Evolutionary conservation across 768 basidiomycete genomes (phyloP).

Genomic region (Auriscalpium vulgare): DNA sequence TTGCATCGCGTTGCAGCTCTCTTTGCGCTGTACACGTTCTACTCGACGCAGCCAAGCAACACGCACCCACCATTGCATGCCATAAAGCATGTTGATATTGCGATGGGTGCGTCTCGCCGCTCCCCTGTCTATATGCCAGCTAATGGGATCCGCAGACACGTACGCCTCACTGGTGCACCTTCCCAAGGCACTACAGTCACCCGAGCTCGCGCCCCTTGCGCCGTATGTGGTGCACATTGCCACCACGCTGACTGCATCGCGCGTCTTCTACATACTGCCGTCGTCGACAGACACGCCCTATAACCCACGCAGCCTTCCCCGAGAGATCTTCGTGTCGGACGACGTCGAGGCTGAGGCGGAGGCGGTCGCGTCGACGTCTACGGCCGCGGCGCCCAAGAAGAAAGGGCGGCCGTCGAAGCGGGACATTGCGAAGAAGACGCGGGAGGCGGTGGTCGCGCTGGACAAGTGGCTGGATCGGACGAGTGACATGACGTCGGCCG

Average conservation of each 20-base stretch:
- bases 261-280: constrained; percentile 57
- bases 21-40: constrained; percentile 66
- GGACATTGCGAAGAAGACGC: constrained; percentile 14
- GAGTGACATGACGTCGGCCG: constrained; percentile 16
- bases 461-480: constrained; percentile 50
- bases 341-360: constrained; percentile 4
- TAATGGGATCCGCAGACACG: constrained; percentile 39
- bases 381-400: constrained; percentile 6
- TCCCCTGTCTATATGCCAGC: not conserved
- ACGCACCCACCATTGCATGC: constrained; percentile 43
- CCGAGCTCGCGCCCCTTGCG: constrained; percentile 36
- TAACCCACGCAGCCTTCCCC: constrained; percentile 60
- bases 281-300: constrained; percentile 37
- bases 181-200: constrained; percentile 35
- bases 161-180: constrained; percentile 42
- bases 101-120: constrained; percentile 38
- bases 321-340: constrained; percentile 52
- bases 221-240: constrained; percentile 45
- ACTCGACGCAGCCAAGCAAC: constrained; percentile 54
- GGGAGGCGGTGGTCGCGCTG: constrained; percentile 36
- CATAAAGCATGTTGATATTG: constrained; percentile 50
- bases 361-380: not conserved
- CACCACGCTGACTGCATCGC: constrained; percentile 36
- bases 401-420: constrained; percentile 16
- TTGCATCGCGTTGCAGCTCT: constrained; percentile 52